Conservation (phyloP, 345 rosid genomes). For the Eucalyptus pauciflora region DNA sequence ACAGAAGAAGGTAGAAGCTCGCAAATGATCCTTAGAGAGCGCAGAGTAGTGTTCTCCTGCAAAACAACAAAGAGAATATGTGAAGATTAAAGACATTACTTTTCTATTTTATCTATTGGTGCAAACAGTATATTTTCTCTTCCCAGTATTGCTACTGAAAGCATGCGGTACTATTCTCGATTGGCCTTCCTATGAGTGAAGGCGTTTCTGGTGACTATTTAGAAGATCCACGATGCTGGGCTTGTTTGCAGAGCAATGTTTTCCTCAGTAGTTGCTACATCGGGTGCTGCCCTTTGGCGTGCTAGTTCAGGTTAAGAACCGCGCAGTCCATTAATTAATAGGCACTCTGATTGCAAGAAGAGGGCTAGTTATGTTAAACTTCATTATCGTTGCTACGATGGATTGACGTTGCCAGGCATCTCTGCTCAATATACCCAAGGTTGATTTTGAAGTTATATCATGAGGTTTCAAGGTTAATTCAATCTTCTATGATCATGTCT, state of each 20-base stretch:
- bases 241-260: background rate
- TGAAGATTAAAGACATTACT: background rate
- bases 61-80: background rate
- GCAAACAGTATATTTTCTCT: background rate
- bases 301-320: background rate
- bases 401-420: background rate
- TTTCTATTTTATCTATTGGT: background rate
- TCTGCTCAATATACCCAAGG: background rate
- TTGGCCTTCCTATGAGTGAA: background rate
- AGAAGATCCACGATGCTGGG: background rate
- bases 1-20: slow-evolving; percentile 47
- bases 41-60: background rate
- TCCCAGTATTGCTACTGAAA: background rate
- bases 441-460: background rate
- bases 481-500: background rate
- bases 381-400: background rate
- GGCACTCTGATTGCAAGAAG: background rate
- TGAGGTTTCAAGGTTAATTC: background rate
- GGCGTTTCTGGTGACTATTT: background rate
- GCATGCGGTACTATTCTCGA: background rate
- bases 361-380: background rate
- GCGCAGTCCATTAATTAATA: too few relatives aligned
- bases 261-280: background rate
- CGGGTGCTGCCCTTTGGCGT: background rate
- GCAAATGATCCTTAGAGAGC: slow-evolving; percentile 26